These are phyloP conservation scores for Cyberlindnera samutprakarnensis DNA, from an alignment of 805 yeast genomes.

Conservation along the genomic window DNA sequence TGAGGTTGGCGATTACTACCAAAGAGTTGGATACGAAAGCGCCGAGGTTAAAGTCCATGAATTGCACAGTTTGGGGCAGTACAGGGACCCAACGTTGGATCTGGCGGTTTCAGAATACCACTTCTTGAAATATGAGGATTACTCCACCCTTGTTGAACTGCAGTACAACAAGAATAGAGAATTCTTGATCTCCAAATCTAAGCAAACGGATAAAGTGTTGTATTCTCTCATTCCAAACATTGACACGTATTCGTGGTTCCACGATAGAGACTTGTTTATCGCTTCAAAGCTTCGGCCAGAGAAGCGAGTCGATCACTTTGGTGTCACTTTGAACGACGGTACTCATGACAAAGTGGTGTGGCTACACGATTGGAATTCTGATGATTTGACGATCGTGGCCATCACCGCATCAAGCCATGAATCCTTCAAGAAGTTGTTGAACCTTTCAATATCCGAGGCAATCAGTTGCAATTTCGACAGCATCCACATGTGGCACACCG, in stretches of 20 bases:
- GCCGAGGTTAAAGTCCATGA: constrained; percentile 30
- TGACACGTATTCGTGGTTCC: constrained; percentile 36
- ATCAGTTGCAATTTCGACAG: constrained; percentile 18
- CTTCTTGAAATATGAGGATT: constrained; percentile 25
- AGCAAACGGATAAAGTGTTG: constrained; percentile 14
- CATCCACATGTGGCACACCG: constrained; percentile 32
- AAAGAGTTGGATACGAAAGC: constrained; percentile 51
- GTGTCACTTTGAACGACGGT: constrained; percentile 19
- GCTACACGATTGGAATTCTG: constrained; percentile 35
- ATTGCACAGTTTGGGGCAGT: constrained; percentile 12
- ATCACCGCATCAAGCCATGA: constrained; percentile 12
- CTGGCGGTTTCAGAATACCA: constrained; percentile 12
- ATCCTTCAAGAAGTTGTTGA: constrained; percentile 22
- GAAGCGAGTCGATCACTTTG: constrained; percentile 19
- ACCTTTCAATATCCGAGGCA: constrained; percentile 30
- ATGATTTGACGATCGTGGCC: constrained; percentile 20
- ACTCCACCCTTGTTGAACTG: constrained; percentile 22
- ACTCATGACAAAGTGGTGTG: constrained; percentile 32
- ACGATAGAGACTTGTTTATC: constrained; percentile 29
- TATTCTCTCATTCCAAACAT: constrained; percentile 30
- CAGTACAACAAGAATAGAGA: constrained; percentile 20
- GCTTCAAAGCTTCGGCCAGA: constrained; percentile 23
- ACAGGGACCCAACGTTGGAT: constrained; percentile 9
- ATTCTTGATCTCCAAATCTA: constrained; percentile 14
- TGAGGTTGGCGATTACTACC: constrained; percentile 64